Evolutionary conservation across 176 grass and related monocot genomes (phyloP), one percentile per base, ranked within the genome.

Genomic region (Dendrocalamus sinicus): DNA sequence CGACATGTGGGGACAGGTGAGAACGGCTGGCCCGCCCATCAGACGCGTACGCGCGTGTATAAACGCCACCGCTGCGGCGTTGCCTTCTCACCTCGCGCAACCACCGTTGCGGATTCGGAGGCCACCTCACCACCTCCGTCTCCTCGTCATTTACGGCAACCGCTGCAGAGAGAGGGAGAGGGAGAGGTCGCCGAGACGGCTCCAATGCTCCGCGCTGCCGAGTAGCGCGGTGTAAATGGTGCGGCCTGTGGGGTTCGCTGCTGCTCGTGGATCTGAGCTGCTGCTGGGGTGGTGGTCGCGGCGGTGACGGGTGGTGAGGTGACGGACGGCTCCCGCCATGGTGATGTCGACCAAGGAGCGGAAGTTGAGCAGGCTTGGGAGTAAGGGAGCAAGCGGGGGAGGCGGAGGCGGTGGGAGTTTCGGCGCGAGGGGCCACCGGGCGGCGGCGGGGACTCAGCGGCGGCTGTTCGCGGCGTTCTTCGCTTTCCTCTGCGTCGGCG

Each of bases 281-380:
- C 13, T 16, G 13, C 63, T 71, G 52, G 63, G 35, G 62, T 37
- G 87, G 30, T 14, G 47, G 23, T 8, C 30, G 58, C 26, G 37
- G 23, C 8, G 48, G 76, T 79, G 76, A 60, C 67, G 17, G 23
- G 53, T 46, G 58, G 12, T 53, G 81, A 28, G 52, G 52, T 11
- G 67, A 12, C 81, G 19, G 72, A 9, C 46, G 51, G 53, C 14
- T 51, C 2, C 39, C 30, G 64, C 20, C 61, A 84, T 88, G 89
- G 62, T 35, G 50, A 11, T 88, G 6, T 75, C 81, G 30, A 75
- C 89, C 1, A 91, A 91, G 63, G 89, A 91, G 81, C 73, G 89
- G 81, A 91, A 81, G 63, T 62, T 87, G 52, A 88, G 76, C 63
- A 79, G 85, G 76, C 63, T 88, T 13, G 89, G 89, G 22, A 88